These are phyloP conservation scores for Aristolochia californica DNA, from an alignment of 164 flowering plant genomes.

Conservation along the genomic window DNA sequence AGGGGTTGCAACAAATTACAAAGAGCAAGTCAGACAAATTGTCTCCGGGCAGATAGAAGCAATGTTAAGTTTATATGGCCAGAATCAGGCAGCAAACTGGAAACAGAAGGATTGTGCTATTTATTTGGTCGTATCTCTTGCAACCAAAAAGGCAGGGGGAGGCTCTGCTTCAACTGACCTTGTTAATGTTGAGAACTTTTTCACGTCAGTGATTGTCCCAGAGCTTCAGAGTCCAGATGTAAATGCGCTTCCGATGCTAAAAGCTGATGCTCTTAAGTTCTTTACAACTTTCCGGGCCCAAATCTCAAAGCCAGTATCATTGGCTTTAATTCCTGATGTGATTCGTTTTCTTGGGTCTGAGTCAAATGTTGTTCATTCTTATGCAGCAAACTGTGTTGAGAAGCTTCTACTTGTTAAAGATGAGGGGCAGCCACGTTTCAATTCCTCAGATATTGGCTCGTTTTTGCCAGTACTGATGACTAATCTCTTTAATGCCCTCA, in stretches of 20 bases:
- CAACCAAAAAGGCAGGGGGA: conserved; percentile 62
- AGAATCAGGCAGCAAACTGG: conserved; percentile 72
- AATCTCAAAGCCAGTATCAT: conserved; percentile 45
- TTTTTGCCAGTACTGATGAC: conserved; percentile 44
- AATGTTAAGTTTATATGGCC: conserved; percentile 41
- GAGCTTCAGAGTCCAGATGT: conserved; percentile 70
- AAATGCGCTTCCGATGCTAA: conserved; percentile 71
- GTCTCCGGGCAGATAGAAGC: conserved; percentile 55
- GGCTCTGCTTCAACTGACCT: conserved; percentile 61
- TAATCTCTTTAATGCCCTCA: conserved; percentile 65
- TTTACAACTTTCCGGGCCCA: conserved; percentile 67
- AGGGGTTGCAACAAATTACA: conserved; percentile 74
- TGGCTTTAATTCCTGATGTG: conserved; percentile 57
- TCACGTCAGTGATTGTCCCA: conserved; percentile 55
- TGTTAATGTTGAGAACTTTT: conserved; percentile 68
- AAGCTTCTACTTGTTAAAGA: conserved; percentile 86
- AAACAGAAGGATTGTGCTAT: conserved; percentile 96
- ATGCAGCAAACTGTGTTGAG: conserved; percentile 93
- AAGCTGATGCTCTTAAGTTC: conserved; percentile 87
- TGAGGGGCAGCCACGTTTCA: conserved; percentile 50
- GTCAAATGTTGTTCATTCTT: conserved; percentile 91
- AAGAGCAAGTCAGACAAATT: conserved; percentile 44
- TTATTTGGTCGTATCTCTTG: conserved; percentile 79
- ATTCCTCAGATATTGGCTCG: conserved; percentile 51
- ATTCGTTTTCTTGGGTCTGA: conserved; percentile 60